Conservation (phyloP, 2,329 filamentous ascomycete genomes). For the Epichloe sp. region DNA sequence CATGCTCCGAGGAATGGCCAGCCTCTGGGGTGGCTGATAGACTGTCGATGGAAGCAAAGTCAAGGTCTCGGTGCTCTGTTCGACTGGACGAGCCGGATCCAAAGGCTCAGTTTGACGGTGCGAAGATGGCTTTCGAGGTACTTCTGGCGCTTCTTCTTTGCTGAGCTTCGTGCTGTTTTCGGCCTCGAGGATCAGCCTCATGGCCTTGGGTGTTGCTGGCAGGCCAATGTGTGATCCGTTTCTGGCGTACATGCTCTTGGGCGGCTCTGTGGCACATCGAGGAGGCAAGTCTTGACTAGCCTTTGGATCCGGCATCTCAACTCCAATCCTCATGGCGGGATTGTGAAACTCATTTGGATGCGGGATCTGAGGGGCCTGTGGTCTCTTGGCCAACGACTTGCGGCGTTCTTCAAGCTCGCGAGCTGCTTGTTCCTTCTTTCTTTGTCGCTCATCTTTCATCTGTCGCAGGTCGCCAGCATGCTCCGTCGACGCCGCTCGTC, state of each 20-base stretch:
- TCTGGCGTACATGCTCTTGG: constrained; percentile 35
- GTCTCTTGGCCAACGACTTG: constrained; percentile 67
- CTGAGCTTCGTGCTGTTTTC: constrained; percentile 31
- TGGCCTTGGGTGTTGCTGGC: constrained; percentile 83
- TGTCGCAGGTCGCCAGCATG: constrained; percentile 40
- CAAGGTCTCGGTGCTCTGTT: constrained; percentile 19
- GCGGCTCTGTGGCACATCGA: constrained; percentile 54
- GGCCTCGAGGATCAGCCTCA: constrained; percentile 63
- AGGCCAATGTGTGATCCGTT: constrained; percentile 53
- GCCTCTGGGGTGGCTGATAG: constrained; percentile 40
- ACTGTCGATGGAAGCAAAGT: constrained; percentile 46
- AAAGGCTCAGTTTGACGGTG: constrained; percentile 32
- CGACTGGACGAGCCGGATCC: constrained; percentile 21
- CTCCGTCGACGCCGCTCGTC: constrained; percentile 29
- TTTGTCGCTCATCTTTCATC: constrained; percentile 46
- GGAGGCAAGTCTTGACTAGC: constrained; percentile 32
- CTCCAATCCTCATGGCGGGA: constrained; percentile 14
- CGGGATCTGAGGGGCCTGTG: constrained; percentile 67
- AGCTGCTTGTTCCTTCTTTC: constrained; percentile 63
- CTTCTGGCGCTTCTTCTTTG: constrained; percentile 34
- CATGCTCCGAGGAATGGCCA: constrained; percentile 44
- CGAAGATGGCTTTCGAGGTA: constrained; percentile 37
- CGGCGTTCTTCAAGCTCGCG: constrained; percentile 81
- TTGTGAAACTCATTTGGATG: constrained; percentile 47
- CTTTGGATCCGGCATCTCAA: constrained; percentile 32